Evolutionary conservation across 257 asterid species (phyloP), one percentile per base, ranked within the genome.

Genomic region (Schizonepeta tenuifolia): DNA sequence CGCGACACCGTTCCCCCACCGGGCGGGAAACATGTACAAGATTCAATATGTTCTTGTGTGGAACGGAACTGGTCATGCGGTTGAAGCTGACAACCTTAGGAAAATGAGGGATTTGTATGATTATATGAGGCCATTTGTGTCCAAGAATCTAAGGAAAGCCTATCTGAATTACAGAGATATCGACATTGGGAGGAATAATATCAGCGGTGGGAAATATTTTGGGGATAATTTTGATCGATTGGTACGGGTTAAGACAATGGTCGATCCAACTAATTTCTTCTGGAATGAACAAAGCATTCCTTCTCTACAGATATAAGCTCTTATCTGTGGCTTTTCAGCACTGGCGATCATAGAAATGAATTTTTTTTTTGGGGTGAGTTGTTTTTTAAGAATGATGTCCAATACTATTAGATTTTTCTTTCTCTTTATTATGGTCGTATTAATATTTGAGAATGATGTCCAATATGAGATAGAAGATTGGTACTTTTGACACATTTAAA

Each of bases 241-340:
- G 81, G 89, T 82, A 35, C 36, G 71, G 26, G 78, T 74, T 61
- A 86, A 84, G 59, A 76, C 82, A 0, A n/a, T 1, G 46, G 78
- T 86, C 0, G 91, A 86, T 63, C 87, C 91, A 0, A 73, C 67
- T 3, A 80, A 86, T 58, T 82, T 86, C 63, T 86, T 86, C 61
- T 73, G 81, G 60, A 24, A 82, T 53, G 87, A 84, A 67, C 83
- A 82, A 47, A 86, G 88, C 66, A 81, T 86, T 38, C 88, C 86
- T 22, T 17, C 53, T 71, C 36, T 31, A 31, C 35, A 0, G 35
- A 31, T 4, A 31, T 31, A 31, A 31, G 26, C 26, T 24, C 26
- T n/a, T n/a, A n/a, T n/a, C n/a, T n/a, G n/a, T n/a, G n/a, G n/a
- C n/a, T n/a, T n/a, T n/a, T n/a, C n/a, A n/a, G n/a, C n/a, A n/a